Conservation (phyloP, 2,329 filamentous ascomycete genomes). For the Myrmaecium sp. region DNA sequence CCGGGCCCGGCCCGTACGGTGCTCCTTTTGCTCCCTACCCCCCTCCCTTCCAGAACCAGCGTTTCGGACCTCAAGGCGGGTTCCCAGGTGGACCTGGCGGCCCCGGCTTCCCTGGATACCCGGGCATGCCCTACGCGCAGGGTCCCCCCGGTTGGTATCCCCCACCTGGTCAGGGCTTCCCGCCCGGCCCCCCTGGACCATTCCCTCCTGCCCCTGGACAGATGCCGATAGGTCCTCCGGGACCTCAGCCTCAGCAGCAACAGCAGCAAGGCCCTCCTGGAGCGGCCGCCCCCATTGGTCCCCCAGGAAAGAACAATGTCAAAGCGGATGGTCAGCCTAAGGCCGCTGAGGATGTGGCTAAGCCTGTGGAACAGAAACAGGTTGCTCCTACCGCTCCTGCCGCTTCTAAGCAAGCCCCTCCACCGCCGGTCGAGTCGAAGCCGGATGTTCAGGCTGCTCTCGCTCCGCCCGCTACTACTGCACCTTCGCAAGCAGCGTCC, state of each 20-base stretch:
- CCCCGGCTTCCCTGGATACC: constrained; percentile 42
- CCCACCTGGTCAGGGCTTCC: constrained; percentile 57
- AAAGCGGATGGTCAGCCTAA: constrained; percentile 33
- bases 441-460: constrained; percentile 42
- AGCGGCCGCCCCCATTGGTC: constrained; percentile 12
- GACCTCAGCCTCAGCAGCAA: constrained; percentile 20
- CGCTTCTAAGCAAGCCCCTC: constrained; percentile 33
- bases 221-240: constrained; percentile 40
- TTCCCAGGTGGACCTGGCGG: constrained; percentile 22
- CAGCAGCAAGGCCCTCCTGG: constrained; percentile 22
- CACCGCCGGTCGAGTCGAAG: constrained; percentile 52
- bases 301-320: constrained; percentile 16
- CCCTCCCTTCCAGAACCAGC: constrained; percentile 27
- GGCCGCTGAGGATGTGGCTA: constrained; percentile 24
- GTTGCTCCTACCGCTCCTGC: constrained; percentile 29
- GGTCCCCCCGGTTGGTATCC: constrained; percentile 63
- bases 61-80: constrained; percentile 29
- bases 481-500: constrained; percentile 16
- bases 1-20: constrained; percentile 24
- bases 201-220: constrained; percentile 43
- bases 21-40: constrained; percentile 23
- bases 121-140: constrained; percentile 64
- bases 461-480: constrained; percentile 29
- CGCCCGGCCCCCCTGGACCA: constrained; percentile 42
- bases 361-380: too few species aligned